phyloP scores from a whole-genome alignment of 345 rosid genomes.

The Microcos paniculata region DNA sequence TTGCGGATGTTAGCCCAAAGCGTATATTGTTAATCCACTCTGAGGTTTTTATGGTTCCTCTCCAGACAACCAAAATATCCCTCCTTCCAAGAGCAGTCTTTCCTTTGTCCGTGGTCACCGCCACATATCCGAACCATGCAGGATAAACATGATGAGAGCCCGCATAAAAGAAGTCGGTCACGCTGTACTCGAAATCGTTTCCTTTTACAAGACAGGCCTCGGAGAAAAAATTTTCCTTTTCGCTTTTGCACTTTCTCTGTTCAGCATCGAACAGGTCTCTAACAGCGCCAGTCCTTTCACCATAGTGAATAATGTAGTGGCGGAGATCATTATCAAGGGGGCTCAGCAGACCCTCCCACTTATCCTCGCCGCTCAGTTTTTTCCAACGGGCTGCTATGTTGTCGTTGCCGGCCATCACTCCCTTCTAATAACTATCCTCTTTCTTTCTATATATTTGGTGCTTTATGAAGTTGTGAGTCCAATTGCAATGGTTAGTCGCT shows the following conservation, averaged over 20 bases:
- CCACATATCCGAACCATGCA: conserved; percentile 30
- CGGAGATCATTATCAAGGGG: conserved; percentile 49
- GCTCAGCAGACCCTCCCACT: conserved; percentile 37
- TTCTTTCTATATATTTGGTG: too few relatives aligned
- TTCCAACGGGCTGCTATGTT: conserved; percentile 41
- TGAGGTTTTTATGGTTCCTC: conserved; percentile 28
- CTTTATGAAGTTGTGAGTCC: too few relatives aligned
- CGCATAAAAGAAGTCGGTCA: conserved; percentile 42
- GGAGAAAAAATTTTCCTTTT: conserved; percentile 34
- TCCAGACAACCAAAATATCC: conserved; percentile 46
- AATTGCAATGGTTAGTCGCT: too few relatives aligned
- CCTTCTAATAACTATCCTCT: too few relatives aligned
- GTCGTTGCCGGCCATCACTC: too few relatives aligned
- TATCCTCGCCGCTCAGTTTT: conserved; percentile 33
- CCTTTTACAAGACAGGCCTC: conserved; percentile 30
- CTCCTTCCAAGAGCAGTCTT: conserved; percentile 39
- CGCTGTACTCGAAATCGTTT: conserved; percentile 39
- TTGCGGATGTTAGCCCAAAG: neutral
- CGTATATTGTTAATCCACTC: conserved; percentile 24
- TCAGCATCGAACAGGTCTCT: conserved; percentile 32
- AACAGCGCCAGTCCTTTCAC: conserved; percentile 35
- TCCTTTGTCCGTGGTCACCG: conserved; percentile 49
- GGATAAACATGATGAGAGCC: neutral
- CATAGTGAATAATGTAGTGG: conserved; percentile 40
- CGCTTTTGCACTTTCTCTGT: conserved; percentile 27